Base-by-base conservation (phyloP, 2,329 filamentous ascomycete genomes). In the Pseudonectria buxi region DNA sequence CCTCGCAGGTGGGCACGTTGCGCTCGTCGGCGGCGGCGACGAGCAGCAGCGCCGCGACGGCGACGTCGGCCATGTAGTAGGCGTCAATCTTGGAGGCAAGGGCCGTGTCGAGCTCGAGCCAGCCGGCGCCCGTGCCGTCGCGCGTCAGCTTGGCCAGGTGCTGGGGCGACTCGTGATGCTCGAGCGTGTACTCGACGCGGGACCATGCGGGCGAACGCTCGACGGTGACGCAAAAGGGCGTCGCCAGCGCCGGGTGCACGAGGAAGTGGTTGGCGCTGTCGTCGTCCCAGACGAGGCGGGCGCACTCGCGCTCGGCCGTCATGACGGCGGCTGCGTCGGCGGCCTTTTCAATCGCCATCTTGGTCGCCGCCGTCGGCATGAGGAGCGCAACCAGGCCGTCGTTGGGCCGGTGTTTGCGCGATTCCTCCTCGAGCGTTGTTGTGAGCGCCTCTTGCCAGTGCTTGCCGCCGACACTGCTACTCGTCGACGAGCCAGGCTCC, bases 271-370 rank as follows among this genome's bases (percentile, higher is more conserved):
- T 71, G 6, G 61, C 57, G 37, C 65, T 71, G 50, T 82, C 78
- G 22, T 74, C 72, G 50, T 82, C 78, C 74, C 81, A 87, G n/a
- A 84, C 76, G 3, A 89, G 71, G 3, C 79, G 71, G 15, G 78
- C 83, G 47, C 76, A 79, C 59, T 87, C 82, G 24, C 74, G 70
- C 54, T 83, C 77, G 1, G 82, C 82, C 24, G 79, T 74, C 39
- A 69, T 68, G 4, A 79, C 68, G 9, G 81, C 71, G 1, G 71
- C 65, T 3, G 72, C 66, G 51, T 83, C 77, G 28, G 72, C 67
- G 3, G 79, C 62, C 16, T 72, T 68, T 39, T 81, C 77, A 2
- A 79, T 63, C 2, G 77, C 81, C 56, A 79, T 71, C 29, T 72
- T 75, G 0, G 79, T 74, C 10, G 80, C 79, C 0, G 78, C 75